Evolutionary conservation across 768 basidiomycete genomes (phyloP), one percentile per base, ranked within the genome.

Genomic region (Termitomyces sp.): DNA sequence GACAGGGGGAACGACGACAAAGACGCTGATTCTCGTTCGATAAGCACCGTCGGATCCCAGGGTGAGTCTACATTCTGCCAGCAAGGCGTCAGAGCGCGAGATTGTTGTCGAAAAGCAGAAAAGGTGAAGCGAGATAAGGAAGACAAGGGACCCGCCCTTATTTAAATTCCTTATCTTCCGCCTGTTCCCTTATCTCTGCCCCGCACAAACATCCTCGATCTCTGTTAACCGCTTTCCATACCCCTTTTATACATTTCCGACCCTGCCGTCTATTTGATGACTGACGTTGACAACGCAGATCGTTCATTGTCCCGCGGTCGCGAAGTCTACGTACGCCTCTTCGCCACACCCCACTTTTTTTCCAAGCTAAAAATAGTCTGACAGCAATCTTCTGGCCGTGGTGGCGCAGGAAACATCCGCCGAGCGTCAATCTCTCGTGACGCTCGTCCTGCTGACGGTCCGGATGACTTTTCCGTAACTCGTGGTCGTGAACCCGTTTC

Each of bases 351-450:
- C 39, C 30, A 42, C 36, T 6, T 15, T 30, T 8, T 6, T 27
- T 16, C 47, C 22, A 2, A n/a, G 33, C 33, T 36, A 22, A 50
- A 22, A 30, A 11, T 22, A 22, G 9, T 7, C 24, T 24, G 11
- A 46, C 56, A 84, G 79, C 72, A 75, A 20, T 86, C 85, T 6
- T 80, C 85, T 20, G 89, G 89, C 5, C 79, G 89, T 55, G 89
- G 89, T 3, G 89, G 89, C 11, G 30, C 76, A 9, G 89, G 89
- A n/a, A 91, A 91, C 71, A 86, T 90, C 59, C 80, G 82, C 58
- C 73, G 65, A n/a, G 57, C 81, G 20, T 80, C 83, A 34, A 57
- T 48, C 1, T 82, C 84, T 5, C 76, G 78, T 16, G 83, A 82
- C 18, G 66, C 70, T n/a, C 60, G 63, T 7, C 72, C 78, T 12